Evolutionary conservation across 305 asterid genomes (phyloP), one percentile per base, ranked within the genome.

Genomic region (Fraxinus sp.): DNA sequence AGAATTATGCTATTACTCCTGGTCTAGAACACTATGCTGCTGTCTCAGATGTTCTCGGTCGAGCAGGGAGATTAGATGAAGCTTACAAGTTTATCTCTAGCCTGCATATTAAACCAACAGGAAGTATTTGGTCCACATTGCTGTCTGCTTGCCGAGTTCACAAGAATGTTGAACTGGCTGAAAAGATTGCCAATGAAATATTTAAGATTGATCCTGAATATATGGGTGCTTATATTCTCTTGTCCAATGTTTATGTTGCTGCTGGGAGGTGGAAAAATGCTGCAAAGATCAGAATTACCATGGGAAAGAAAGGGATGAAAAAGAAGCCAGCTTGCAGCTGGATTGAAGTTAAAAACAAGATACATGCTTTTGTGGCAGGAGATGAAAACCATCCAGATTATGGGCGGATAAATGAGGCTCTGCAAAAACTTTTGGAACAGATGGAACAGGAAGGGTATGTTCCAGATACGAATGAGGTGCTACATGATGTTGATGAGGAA

Each of bases 131-230:
- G 99, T 91, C 93, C 13, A 86, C 95, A 0, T 86, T 94, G 80
- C 82, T 95, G 85, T 94, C 98, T 55, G 96, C 99, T 78, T 95
- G 99, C 77, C 88, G 97, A 41, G 95, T 95, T 74, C 94, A 91
- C 89, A 95, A 93, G 86, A 90, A 92, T 43, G 85, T 95, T n/a
- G 95, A 92, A 79, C 84, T 95, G 79, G 99, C 99, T 78, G 96
- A 95, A 83, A 91, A 82, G 83, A 95, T 92, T 82, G 91, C 94
- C 18, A 82, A 88, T 80, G 90, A 94, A 85, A 94, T 95, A 80
- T 74, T 91, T 37, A 74, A 33, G 55, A 86, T 89, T 22, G 95
- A 94, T 85, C 97, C 99, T 14, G 80, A 88, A 16, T 74, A 89
- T 83, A 86, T 76, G 57, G 86, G 91, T 33, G 89, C 93, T 75